phyloP scores from a whole-genome alignment of 176 grass and related monocot genomes.

The Urochloa ruziziensis region DNA sequence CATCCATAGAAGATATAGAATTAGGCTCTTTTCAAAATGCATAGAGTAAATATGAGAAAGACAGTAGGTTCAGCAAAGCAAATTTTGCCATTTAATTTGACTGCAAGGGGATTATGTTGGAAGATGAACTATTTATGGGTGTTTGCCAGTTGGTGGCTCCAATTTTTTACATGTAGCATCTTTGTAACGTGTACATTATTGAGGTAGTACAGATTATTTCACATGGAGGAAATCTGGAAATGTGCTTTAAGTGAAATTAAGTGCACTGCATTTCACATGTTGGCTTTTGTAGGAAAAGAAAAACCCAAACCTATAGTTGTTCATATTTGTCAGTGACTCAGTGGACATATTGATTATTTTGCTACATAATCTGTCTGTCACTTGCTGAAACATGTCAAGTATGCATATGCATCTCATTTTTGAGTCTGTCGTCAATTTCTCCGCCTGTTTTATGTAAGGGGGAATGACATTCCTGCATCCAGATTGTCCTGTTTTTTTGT shows the following conservation, averaged over 20 bases:
- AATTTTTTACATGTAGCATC: slow-evolving; percentile 4
- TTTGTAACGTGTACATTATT: slow-evolving; percentile 16
- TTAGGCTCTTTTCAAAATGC: slow-evolving; percentile 14
- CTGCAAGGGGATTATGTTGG: not conserved
- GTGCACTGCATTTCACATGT: not conserved
- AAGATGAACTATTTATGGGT: not conserved
- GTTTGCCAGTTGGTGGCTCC: not conserved
- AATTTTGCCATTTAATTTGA: slow-evolving; percentile 9
- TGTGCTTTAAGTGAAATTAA: not conserved
- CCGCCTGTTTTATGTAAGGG: too few species aligned
- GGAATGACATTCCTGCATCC: too few species aligned
- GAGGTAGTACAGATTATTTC: not conserved
- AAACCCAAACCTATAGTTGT: too few species aligned
- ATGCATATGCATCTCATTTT: too few species aligned
- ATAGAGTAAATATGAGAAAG: not conserved
- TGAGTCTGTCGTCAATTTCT: too few species aligned
- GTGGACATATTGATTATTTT: too few species aligned
- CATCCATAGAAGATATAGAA: slow-evolving; percentile 1
- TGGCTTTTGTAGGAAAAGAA: not conserved
- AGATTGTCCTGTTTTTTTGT: too few species aligned
- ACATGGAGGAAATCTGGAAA: not conserved
- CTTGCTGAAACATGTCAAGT: too few species aligned
- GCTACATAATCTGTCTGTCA: too few species aligned
- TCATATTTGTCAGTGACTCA: too few species aligned
- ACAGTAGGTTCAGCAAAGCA: slow-evolving; percentile 5